Conservation (phyloP, 257 asterid species). For the Agastache rugosa region DNA sequence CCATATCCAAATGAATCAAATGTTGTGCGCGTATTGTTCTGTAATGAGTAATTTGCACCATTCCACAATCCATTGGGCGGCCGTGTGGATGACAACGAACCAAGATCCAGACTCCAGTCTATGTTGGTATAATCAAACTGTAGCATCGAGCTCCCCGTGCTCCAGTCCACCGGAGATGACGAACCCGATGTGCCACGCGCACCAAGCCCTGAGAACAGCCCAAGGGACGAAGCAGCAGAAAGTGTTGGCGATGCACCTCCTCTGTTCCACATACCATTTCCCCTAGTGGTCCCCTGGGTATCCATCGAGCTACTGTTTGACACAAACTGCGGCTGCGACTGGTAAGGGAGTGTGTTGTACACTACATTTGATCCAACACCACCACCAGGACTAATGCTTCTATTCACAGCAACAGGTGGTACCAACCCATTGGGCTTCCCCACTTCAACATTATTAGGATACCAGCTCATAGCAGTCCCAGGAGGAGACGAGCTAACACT, state of each 20-base stretch:
- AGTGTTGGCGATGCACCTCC: slow-evolving; percentile 51
- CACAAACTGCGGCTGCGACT: slow-evolving; percentile 48
- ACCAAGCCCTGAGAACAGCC: slow-evolving; percentile 63
- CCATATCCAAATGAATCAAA: slow-evolving; percentile 62
- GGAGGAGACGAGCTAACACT: slow-evolving; percentile 58
- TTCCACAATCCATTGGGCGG: slow-evolving; percentile 51
- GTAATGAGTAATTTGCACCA: slow-evolving; percentile 49
- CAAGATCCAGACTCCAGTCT: slow-evolving; percentile 69
- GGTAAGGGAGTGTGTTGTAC: slow-evolving; percentile 52
- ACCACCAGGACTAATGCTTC: slow-evolving; percentile 48
- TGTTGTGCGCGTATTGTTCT: slow-evolving; percentile 41
- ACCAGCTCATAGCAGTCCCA: slow-evolving; percentile 52
- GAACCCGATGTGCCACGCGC: slow-evolving; percentile 50
- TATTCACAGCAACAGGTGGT: slow-evolving; percentile 44
- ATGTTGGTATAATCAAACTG: slow-evolving; percentile 60
- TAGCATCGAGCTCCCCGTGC: slow-evolving; percentile 49
- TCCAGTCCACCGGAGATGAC: slow-evolving; percentile 65
- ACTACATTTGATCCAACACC: slow-evolving; percentile 47
- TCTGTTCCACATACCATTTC: slow-evolving; percentile 55
- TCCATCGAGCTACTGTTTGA: slow-evolving; percentile 46
- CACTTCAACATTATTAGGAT: slow-evolving; percentile 44
- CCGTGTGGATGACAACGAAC: slow-evolving; percentile 38
- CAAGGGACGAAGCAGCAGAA: slow-evolving; percentile 70
- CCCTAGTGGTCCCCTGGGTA: slow-evolving; percentile 37
- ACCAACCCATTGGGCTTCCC: slow-evolving; percentile 49